phyloP scores from a whole-genome alignment of 1,284 basidiomycete genomes.

The Leccinum pallidistipes region DNA sequence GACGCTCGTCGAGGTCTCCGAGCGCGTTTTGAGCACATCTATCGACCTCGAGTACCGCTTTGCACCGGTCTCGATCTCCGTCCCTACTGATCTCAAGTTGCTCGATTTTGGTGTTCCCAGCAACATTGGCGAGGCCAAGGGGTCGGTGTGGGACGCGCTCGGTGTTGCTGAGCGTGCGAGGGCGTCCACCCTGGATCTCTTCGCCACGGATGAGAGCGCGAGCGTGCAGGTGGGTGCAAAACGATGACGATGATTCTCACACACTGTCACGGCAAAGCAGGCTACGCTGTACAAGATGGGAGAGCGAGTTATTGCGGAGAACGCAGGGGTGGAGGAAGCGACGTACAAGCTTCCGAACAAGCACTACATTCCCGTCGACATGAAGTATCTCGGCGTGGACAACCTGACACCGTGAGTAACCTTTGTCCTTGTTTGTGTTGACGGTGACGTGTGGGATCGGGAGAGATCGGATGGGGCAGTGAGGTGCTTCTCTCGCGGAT shows the following conservation, averaged over 20 bases:
- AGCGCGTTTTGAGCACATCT: slow-evolving; percentile 88
- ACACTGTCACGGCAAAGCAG: slow-evolving; percentile 38
- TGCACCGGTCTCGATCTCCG: slow-evolving; percentile 45
- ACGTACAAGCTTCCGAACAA: slow-evolving; percentile 89
- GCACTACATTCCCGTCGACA: slow-evolving; percentile 86
- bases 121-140: slow-evolving; percentile 36
- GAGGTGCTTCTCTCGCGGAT: background rate
- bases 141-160: slow-evolving; percentile 62
- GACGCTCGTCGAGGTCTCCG: slow-evolving; percentile 77
- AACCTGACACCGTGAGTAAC: slow-evolving; percentile 49
- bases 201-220: slow-evolving; percentile 87
- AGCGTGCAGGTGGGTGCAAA: slow-evolving; percentile 74
- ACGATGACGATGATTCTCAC: background rate
- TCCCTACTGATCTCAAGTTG: slow-evolving; percentile 49
- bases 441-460: slow-evolving; percentile 26
- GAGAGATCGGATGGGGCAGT: slow-evolving; percentile 13
- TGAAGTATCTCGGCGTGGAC: slow-evolving; percentile 61
- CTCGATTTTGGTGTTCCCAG: slow-evolving; percentile 51
- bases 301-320: slow-evolving; percentile 67
- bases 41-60: slow-evolving; percentile 75
- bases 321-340: slow-evolving; percentile 61
- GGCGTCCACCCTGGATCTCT: slow-evolving; percentile 74
- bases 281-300: slow-evolving; percentile 93
- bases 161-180: slow-evolving; percentile 60
- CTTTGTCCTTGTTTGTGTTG: slow-evolving; percentile 8